A percentile compares a stretch with the other conserved stretches of the same genome.
These are phyloP conservation scores for Kuraishia borneana DNA, from an alignment of 805 yeast species.

Conservation along the genomic window DNA sequence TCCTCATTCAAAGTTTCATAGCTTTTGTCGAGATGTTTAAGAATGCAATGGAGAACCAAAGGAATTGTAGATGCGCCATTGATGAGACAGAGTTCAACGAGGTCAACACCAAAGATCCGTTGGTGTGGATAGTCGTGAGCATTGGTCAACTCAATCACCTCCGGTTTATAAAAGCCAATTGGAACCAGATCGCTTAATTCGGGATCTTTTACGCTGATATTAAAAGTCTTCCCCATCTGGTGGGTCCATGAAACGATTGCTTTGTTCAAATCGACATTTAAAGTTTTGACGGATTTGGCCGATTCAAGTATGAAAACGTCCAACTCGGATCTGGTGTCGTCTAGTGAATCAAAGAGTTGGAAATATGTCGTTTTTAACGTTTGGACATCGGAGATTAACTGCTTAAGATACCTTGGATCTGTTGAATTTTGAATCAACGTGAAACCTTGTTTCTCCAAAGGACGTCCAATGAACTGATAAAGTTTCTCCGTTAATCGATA, in stretches of 20 bases:
- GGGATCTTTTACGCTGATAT: too few species aligned
- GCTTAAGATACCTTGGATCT: neutral
- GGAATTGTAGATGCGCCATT: neutral
- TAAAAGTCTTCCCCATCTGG: too few species aligned
- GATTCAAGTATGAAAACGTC: neutral
- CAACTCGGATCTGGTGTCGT: neutral
- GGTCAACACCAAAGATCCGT: neutral
- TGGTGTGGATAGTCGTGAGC: neutral
- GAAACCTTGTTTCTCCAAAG: neutral
- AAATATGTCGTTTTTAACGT: neutral
- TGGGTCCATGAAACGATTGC: neutral
- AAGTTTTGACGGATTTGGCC: neutral
- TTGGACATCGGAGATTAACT: neutral
- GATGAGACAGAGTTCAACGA: neutral
- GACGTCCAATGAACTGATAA: neutral
- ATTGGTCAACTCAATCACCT: neutral
- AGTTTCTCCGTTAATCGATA: neutral
- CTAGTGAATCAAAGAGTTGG: neutral
- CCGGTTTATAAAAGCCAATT: neutral
- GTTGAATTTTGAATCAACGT: neutral
- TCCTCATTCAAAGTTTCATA: neutral
- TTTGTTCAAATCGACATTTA: neutral
- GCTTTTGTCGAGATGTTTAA: neutral
- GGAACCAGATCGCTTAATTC: neutral
- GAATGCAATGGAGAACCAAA: neutral